Base-by-base conservation (phyloP, 108 stramenopile species). In the Pinguiococcus pyrenoidosus region DNA sequence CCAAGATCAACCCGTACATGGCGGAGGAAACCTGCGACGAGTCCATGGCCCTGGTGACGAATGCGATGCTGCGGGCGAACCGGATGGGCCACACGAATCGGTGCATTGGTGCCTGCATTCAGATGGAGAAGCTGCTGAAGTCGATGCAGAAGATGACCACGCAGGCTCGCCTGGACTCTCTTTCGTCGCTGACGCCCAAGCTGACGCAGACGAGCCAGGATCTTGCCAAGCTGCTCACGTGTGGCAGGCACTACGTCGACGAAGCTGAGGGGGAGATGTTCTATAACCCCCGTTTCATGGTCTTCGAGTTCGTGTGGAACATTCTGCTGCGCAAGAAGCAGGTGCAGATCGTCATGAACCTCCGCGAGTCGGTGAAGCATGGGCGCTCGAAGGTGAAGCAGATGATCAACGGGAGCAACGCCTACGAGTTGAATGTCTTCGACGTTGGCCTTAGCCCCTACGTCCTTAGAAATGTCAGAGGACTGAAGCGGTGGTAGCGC, bases 351-450 rank as follows among this genome's bases (percentile, higher is more conserved):
- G 54, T 50, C 17, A 33, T 4, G 8, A 14, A 32, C 24, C 46
- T 68, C 44, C 6, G 16, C 14, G n/a, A 8, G 3, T 33, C 44
- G 10, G 14, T 53, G 28, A 30, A 43, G 26, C n/a, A 46, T 7
- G 53, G 53, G 3, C 16, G 18, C 2, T 47, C 44, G 22, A 28
- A 34, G 37, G 47, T 68, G 27, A 36, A 49, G 39, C 54, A 62
- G 37, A 62, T 62, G 66, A 62, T 62, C 0, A 68, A 62, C 61
- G 66, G 66, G n/a, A n/a, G n/a, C n/a, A n/a, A n/a, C n/a, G n/a
- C n/a, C n/a, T n/a, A n/a, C n/a, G n/a, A n/a, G n/a, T n/a, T n/a
- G n/a, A n/a, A n/a, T n/a, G n/a, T n/a, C n/a, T n/a, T n/a, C n/a
- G n/a, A n/a, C n/a, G n/a, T n/a, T n/a, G n/a, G n/a, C n/a, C n/a